Conservation (phyloP, 495 filamentous ascomycete species). For the Hyaloscypha bicolor region DNA sequence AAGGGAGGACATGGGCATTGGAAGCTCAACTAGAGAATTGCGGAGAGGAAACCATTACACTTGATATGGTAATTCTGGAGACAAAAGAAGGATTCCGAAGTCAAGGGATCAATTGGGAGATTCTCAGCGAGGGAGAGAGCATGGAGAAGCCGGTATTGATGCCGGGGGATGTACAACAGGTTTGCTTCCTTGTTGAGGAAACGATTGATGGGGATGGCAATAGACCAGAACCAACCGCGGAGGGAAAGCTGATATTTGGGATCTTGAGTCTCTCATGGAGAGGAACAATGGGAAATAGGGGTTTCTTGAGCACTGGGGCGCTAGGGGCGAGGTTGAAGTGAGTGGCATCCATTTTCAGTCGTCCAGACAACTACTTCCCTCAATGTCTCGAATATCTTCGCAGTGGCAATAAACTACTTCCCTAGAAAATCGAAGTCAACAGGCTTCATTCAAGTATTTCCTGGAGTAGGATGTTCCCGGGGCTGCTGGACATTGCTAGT, state of each 20-base stretch:
- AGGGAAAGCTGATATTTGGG: slow-evolving; percentile 70
- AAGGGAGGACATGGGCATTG: slow-evolving; percentile 57
- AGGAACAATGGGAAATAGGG: slow-evolving; percentile 85
- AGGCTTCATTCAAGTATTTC: too few species aligned
- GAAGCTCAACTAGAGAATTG: slow-evolving; percentile 97
- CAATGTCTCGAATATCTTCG: too few species aligned
- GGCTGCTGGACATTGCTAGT: too few species aligned
- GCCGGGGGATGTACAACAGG: slow-evolving; percentile 86
- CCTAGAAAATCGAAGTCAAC: too few species aligned
- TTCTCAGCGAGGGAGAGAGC: slow-evolving; percentile 37
- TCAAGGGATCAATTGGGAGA: slow-evolving; percentile 54
- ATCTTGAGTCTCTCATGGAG: slow-evolving; percentile 87
- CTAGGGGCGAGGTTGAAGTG: slow-evolving; percentile 54
- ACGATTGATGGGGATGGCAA: slow-evolving; percentile 52
- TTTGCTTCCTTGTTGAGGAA: slow-evolving; percentile 85
- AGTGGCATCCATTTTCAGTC: not conserved
- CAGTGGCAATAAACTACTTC: too few species aligned
- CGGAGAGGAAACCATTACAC: slow-evolving; percentile 64
- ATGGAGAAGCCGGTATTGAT: slow-evolving; percentile 66
- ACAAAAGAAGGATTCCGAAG: slow-evolving; percentile 49
- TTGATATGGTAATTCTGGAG: slow-evolving; percentile 58
- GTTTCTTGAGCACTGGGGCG: slow-evolving; percentile 84
- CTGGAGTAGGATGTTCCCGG: too few species aligned
- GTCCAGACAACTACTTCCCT: too few species aligned
- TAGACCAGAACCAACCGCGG: slow-evolving; percentile 47